Evolutionary conservation across 805 yeast genomes (phyloP).

Genomic region (Suhomyces sp.): DNA sequence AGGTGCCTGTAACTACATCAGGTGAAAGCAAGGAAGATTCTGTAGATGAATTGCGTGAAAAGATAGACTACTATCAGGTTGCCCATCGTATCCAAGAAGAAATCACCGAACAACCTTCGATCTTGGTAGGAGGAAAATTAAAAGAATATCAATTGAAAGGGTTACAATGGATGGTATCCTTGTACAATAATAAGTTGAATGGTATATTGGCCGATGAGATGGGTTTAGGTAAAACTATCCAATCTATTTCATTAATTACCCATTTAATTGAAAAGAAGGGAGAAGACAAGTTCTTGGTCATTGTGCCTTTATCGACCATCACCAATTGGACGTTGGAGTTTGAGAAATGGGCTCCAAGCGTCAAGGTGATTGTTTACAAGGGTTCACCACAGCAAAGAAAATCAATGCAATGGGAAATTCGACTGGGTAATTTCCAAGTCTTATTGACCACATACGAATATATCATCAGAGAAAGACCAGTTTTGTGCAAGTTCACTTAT

Average conservation of each 20-base stretch:
- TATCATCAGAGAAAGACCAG: constrained; percentile 71
- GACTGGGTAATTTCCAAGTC: constrained; percentile 70
- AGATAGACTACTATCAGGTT: constrained; percentile 75
- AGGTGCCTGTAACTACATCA: constrained; percentile 18
- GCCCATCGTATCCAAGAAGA: constrained; percentile 74
- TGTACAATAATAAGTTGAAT: constrained; percentile 57
- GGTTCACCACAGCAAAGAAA: constrained; percentile 76
- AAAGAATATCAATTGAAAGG: constrained; percentile 74
- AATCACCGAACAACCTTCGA: constrained; percentile 60
- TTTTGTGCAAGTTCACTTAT: constrained; percentile 67
- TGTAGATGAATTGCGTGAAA: constrained; percentile 57
- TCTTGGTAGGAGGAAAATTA: constrained; percentile 72
- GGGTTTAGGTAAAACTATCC: constrained; percentile 70
- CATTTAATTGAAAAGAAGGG: constrained; percentile 67
- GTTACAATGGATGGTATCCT: constrained; percentile 64
- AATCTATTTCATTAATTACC: constrained; percentile 73
- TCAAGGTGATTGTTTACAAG: constrained; percentile 69
- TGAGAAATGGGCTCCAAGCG: constrained; percentile 85
- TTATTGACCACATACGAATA: constrained; percentile 80
- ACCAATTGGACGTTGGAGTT: constrained; percentile 86
- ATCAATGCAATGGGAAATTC: constrained; percentile 58
- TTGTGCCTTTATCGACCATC: constrained; percentile 79
- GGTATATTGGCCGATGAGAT: constrained; percentile 67
- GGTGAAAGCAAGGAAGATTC: constrained; percentile 35
- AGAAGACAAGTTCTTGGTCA: constrained; percentile 69